Conservation (phyloP, 352 stramenopile genomes). For the Sclerospora graminicola region DNA sequence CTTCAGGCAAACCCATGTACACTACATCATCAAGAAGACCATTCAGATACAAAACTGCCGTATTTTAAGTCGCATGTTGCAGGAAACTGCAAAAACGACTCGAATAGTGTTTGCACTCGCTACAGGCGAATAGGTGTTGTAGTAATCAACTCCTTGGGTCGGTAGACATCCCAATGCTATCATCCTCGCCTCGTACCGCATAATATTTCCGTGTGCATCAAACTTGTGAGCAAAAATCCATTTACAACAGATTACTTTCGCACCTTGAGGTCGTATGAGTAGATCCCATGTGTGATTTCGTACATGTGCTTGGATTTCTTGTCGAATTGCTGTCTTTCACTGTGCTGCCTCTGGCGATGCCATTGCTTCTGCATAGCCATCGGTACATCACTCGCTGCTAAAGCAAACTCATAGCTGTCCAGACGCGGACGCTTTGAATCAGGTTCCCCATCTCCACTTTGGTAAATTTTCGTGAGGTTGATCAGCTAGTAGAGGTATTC, state of each 20-base stretch:
- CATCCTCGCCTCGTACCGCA: not conserved
- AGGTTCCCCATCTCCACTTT: no score
- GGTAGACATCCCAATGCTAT: slow-evolving; percentile 13
- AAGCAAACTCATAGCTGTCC: not conserved
- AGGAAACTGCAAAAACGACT: not conserved
- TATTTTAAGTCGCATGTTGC: not conserved
- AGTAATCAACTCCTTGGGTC: not conserved
- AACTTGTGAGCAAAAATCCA: not conserved
- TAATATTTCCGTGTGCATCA: not conserved
- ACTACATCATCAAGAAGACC: not conserved
- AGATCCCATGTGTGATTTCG: not conserved
- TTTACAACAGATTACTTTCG: not conserved
- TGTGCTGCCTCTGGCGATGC: not conserved
- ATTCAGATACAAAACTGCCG: not conserved
- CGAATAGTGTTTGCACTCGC: not conserved
- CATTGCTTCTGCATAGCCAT: not conserved
- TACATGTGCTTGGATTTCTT: not conserved
- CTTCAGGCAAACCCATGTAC: not conserved
- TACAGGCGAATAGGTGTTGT: not conserved
- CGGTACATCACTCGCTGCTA: not conserved
- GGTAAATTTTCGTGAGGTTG: no score
- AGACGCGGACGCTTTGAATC: not conserved
- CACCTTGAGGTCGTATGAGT: not conserved
- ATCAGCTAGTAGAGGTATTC: no score
- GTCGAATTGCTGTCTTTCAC: slow-evolving; percentile 21